Evolutionary conservation across 2,329 filamentous ascomycete genomes (phyloP).

Genomic region (Colletotrichum ledebouriae): DNA sequence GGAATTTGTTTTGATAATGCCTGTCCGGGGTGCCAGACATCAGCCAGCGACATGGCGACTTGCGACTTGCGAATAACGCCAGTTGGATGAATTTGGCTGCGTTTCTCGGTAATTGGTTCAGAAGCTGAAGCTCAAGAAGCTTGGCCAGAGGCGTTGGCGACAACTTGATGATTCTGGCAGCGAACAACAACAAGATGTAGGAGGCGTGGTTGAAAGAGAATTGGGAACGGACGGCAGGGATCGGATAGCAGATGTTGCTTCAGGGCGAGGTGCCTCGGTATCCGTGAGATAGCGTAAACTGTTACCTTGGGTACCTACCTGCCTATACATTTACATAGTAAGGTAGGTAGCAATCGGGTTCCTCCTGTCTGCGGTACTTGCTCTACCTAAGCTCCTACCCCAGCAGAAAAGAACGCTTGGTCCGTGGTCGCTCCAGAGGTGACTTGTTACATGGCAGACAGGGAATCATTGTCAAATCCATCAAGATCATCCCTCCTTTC

Average conservation of each 20-base stretch:
- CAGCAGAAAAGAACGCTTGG: not conserved
- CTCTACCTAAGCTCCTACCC: too few species aligned
- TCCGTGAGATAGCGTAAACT: too few species aligned
- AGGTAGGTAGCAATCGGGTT: too few species aligned
- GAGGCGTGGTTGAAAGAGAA: not conserved
- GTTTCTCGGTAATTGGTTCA: not conserved
- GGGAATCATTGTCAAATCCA: not conserved
- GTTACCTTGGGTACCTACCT: too few species aligned
- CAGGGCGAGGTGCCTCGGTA: too few species aligned
- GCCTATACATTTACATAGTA: too few species aligned
- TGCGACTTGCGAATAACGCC: not conserved
- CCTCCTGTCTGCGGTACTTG: too few species aligned
- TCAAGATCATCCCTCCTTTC: constrained; percentile 13
- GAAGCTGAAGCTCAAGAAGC: not conserved
- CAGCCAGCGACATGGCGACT: not conserved
- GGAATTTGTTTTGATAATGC: constrained; percentile 2
- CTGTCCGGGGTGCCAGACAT: not conserved
- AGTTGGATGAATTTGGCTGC: not conserved
- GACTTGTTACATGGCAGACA: not conserved
- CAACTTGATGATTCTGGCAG: too few species aligned
- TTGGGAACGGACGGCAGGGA: not conserved
- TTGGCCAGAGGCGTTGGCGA: not conserved
- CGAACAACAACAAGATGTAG: not conserved
- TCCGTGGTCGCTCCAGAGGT: not conserved
- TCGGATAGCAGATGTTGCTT: too few species aligned